A percentile compares a stretch with the other conserved stretches of the same genome.
phyloP scores from a whole-genome alignment of 73 alveolate genomes.

The Tetrahymena elliotti region DNA sequence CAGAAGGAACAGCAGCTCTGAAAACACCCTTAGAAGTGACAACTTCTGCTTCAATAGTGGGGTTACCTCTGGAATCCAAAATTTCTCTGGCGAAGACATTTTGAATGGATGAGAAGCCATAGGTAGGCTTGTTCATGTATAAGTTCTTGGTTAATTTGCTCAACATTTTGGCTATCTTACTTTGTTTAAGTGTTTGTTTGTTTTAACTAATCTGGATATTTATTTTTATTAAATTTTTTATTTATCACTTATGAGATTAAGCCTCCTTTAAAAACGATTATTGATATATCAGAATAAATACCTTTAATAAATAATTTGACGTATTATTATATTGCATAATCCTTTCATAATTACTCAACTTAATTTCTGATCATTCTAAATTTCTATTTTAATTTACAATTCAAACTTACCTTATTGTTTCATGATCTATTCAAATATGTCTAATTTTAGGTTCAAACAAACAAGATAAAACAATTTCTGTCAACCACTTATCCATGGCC shows the following conservation, averaged over 20 bases:
- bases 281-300: background rate
- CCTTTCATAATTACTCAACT: background rate
- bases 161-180: background rate
- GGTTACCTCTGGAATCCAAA: slow-evolving; percentile 95
- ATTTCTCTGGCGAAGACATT: slow-evolving; percentile 87
- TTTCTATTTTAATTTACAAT: background rate
- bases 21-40: slow-evolving; percentile 53
- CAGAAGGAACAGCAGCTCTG: slow-evolving; percentile 97
- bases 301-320: background rate
- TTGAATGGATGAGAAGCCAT: slow-evolving; percentile 48
- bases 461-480: background rate
- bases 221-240: background rate
- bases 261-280: background rate
- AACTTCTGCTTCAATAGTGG: slow-evolving; percentile 94
- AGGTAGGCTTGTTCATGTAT: background rate
- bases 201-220: background rate
- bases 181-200: background rate
- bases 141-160: background rate
- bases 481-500: background rate
- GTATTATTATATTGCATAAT: background rate
- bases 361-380: background rate
- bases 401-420: background rate
- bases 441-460: background rate
- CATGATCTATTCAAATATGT: background rate
- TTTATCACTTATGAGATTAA: background rate